Evolutionary conservation across 2,329 filamentous ascomycete genomes (phyloP), one percentile per base, ranked within the genome.

Genomic region (Zalaria obscura): DNA sequence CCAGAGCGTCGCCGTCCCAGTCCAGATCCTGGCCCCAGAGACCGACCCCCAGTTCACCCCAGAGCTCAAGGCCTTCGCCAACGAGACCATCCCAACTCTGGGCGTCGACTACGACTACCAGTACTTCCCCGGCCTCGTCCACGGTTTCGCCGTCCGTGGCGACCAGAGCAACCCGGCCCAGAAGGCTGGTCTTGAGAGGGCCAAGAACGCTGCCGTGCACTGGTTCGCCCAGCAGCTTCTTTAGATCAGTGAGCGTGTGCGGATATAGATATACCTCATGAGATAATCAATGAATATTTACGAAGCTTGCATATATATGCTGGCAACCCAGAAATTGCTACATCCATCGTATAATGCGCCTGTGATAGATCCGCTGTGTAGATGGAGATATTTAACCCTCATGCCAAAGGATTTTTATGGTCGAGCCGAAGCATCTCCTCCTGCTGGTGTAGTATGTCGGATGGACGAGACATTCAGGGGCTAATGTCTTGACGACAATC

Each of bases 1-100:
- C 11, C 60, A 67, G 9, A 57, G 51, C 0, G 50, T 72, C 1
- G 55, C 38, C 1, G 69, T 72, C 0, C 69, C 71, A 0, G 57
- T 67, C n/a, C 71, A 75, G 55, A 54, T 73, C 4, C 49, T 75
- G 5, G 68, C 69, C 2, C 69, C 71, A 0, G 69, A 76, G 55
- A 37, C 54, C 27, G 72, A 76, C 50, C 40, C 32, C 0, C 40
- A 50, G 11, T 73, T 59, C 48, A 58, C 64, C 2, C 40, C 53
- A 0, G 70, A 72, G 52, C 40, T 74, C 39, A 75, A 73, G 56
- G 37, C 43, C 36, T 54, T 64, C 49, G 55, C 60, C 0, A 62
- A 68, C 46, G 48, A 57, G 40, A 59, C 56, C 5, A 44, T 74
- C 33, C 58, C 53, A 25, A 56, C 50, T 38, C 37, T 59, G 9